Conservation (phyloP, 2,329 filamentous ascomycete genomes). For the Epichloe brachyelytri region DNA sequence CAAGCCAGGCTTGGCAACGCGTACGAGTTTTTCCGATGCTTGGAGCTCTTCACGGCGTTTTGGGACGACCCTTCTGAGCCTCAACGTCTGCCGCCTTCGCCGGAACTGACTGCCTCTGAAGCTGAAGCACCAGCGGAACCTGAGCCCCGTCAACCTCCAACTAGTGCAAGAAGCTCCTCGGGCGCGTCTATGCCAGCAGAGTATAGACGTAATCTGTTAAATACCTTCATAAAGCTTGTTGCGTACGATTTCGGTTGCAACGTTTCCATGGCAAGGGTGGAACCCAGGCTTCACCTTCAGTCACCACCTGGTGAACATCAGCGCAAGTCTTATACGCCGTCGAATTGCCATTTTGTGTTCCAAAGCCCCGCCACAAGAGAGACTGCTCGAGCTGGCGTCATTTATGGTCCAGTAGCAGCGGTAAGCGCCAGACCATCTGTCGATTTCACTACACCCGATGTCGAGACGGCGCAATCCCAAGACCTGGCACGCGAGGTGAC, state of each 20-base stretch:
- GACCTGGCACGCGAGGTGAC: conserved; percentile 50
- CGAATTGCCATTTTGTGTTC: conserved; percentile 46
- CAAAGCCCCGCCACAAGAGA: conserved; percentile 47
- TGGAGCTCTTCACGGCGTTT: conserved; percentile 44
- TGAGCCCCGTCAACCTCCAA: conserved; percentile 6
- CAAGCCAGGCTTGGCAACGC: conserved; percentile 46
- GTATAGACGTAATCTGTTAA: conserved; percentile 41
- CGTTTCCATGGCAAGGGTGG: conserved; percentile 39
- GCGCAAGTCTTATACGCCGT: conserved; percentile 43
- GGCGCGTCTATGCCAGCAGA: conserved; percentile 47
- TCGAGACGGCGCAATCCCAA: conserved; percentile 43
- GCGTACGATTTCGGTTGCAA: conserved; percentile 55
- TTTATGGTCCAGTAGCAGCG: conserved; percentile 49
- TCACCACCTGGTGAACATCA: conserved; percentile 19
- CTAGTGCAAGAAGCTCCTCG: conserved; percentile 28
- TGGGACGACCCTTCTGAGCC: conserved; percentile 47
- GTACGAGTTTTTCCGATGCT: conserved; percentile 52
- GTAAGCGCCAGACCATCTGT: conserved; percentile 45
- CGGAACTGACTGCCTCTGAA: conserved; percentile 16
- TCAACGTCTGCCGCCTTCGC: conserved; percentile 18
- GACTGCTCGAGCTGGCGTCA: conserved; percentile 42
- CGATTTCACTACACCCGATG: conserved; percentile 30
- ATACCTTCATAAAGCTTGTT: conserved; percentile 49
- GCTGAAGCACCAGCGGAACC: conserved; percentile 3
- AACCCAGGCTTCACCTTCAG: conserved; percentile 45